These are phyloP conservation scores for Mycena metata DNA, from an alignment of 768 basidiomycete species.

Conservation along the genomic window DNA sequence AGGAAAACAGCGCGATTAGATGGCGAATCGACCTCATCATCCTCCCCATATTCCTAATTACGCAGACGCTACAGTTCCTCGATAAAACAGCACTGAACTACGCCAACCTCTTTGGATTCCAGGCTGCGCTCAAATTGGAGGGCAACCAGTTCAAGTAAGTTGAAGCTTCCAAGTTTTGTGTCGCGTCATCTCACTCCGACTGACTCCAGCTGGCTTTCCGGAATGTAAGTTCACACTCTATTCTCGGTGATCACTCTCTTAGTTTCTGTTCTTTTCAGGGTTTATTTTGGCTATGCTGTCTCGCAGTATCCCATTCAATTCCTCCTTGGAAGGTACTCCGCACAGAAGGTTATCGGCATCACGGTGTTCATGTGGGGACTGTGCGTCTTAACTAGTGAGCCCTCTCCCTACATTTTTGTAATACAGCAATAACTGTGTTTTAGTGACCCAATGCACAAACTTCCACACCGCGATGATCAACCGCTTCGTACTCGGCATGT, in stretches of 20 bases:
- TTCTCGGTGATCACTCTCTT: not conserved
- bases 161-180: too few relatives aligned
- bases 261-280: constrained; percentile 12
- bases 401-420: not conserved
- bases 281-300: constrained; percentile 37
- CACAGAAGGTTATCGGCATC: constrained; percentile 35
- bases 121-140: constrained; percentile 30
- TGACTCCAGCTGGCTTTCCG: constrained; percentile 31
- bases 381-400: constrained; percentile 35
- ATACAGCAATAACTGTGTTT: not conserved
- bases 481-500: constrained; percentile 37
- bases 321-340: constrained; percentile 37
- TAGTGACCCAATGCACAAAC: constrained; percentile 41
- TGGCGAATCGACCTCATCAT: constrained; percentile 37
- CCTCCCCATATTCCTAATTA: constrained; percentile 33
- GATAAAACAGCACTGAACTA: constrained; percentile 40
- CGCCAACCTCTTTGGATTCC: constrained; percentile 39
- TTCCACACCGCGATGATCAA: constrained; percentile 39
- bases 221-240: not conserved
- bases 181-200: not conserved
- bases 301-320: constrained; percentile 38
- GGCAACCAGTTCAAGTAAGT: constrained; percentile 39
- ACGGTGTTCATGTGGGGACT: constrained; percentile 40
- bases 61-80: constrained; percentile 38
- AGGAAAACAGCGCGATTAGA: constrained; percentile 34